These are phyloP conservation scores for Geotrichum carabidarum DNA, from an alignment of 1,139 yeast species.

Conservation along the genomic window DNA sequence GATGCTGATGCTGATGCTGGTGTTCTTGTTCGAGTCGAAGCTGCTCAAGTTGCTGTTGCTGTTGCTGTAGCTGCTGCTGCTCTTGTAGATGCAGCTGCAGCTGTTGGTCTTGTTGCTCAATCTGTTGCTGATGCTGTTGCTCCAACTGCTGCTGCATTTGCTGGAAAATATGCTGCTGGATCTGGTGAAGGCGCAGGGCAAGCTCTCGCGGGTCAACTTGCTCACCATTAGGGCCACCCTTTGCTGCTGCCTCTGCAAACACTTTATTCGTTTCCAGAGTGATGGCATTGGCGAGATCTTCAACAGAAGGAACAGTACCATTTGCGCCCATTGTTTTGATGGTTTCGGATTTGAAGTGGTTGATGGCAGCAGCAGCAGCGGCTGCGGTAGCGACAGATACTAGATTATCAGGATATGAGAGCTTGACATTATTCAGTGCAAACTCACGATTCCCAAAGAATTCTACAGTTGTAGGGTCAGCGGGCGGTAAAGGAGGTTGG, in stretches of 20 bases:
- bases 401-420: constrained; percentile 51
- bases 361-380: constrained; percentile 35
- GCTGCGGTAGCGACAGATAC: constrained; percentile 30
- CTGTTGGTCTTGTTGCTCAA: constrained; percentile 6
- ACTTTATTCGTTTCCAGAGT: constrained; percentile 15
- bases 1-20: constrained; percentile 13
- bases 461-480: constrained; percentile 10
- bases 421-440: constrained; percentile 35
- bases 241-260: constrained; percentile 13
- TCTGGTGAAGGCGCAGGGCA: constrained; percentile 15
- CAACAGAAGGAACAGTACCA: constrained; percentile 11
- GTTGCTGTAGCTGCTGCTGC: constrained; percentile 19
- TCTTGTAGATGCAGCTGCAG: constrained; percentile 14
- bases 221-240: constrained; percentile 12
- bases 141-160: constrained; percentile 17
- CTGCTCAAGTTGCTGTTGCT: constrained; percentile 10
- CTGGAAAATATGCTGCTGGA: constrained; percentile 18
- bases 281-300: constrained; percentile 16
- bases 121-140: constrained; percentile 12
- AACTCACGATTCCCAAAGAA: constrained; percentile 29
- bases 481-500: neutral
- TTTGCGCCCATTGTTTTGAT: constrained; percentile 15
- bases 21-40: constrained; percentile 18
- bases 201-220: constrained; percentile 15
- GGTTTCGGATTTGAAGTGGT: constrained; percentile 15